phyloP scores from a whole-genome alignment of 768 basidiomycete species.

The Serendipita sp. region DNA sequence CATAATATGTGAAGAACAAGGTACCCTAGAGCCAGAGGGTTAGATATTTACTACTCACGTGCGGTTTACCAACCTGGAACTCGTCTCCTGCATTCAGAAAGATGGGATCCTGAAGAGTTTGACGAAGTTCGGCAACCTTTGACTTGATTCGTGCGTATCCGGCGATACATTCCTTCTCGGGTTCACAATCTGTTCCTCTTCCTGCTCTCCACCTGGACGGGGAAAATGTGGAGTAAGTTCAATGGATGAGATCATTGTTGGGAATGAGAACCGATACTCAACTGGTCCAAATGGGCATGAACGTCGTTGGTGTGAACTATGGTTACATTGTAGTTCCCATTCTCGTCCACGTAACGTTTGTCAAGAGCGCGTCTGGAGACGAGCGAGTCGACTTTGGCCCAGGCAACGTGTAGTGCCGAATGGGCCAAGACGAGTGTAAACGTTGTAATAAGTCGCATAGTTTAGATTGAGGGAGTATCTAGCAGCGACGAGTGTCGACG shows the following conservation, averaged over 20 bases:
- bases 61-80: conserved; percentile 19
- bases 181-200: conserved; percentile 21
- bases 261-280: not conserved
- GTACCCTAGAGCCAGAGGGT: conserved; percentile 19
- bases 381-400: conserved; percentile 6
- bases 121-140: conserved; percentile 21
- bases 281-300: conserved; percentile 26
- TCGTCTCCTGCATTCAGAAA: conserved; percentile 33
- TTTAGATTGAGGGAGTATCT: no score
- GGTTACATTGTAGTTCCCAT: conserved; percentile 14
- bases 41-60: not conserved
- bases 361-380: conserved; percentile 6
- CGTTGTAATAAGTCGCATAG: no score
- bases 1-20: conserved; percentile 29
- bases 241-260: conserved; percentile 15
- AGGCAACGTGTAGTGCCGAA: not conserved
- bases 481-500: no score
- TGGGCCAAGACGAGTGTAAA: no score
- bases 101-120: conserved; percentile 21
- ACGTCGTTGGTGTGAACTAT: conserved; percentile 31
- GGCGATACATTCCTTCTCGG: conserved; percentile 24
- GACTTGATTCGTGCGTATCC: conserved; percentile 30
- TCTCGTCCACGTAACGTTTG: conserved; percentile 4
- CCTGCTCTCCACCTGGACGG: not conserved
- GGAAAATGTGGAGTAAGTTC: not conserved